Conservation (phyloP, 257 asterid species). For the Leonotis leonurus region DNA sequence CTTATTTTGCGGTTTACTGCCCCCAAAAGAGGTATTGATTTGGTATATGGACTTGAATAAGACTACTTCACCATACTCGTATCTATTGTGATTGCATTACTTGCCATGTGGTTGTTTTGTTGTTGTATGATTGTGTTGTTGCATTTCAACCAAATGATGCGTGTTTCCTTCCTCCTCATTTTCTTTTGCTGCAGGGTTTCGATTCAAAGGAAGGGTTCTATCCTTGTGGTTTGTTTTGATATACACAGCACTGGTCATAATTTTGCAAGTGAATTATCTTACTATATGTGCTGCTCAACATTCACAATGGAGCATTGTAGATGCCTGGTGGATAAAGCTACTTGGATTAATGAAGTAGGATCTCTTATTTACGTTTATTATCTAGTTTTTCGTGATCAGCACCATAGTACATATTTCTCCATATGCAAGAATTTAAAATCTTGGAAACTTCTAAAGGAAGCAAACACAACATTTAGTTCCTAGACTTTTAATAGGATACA, state of each 20-base stretch:
- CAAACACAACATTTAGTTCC: too few species aligned
- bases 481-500: too few species aligned
- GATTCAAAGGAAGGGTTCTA: slow-evolving; percentile 41
- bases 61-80: slow-evolving; percentile 10
- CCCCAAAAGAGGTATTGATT: slow-evolving; percentile 56
- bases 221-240: slow-evolving; percentile 57
- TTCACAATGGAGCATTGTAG: slow-evolving; percentile 41
- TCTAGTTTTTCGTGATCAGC: too few species aligned
- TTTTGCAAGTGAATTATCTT: slow-evolving; percentile 50
- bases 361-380: not conserved
- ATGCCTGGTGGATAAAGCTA: slow-evolving; percentile 68
- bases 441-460: too few species aligned
- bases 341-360: slow-evolving; percentile 65
- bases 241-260: slow-evolving; percentile 41
- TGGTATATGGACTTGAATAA: slow-evolving; percentile 10
- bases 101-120: not conserved
- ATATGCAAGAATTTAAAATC: too few species aligned
- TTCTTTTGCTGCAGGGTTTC: slow-evolving; percentile 46
- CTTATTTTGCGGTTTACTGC: slow-evolving; percentile 53
- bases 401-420: too few species aligned
- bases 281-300: slow-evolving; percentile 36
- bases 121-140: not conserved
- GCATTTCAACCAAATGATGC: slow-evolving; percentile 1
- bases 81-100: not conserved
- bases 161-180: not conserved